Percentiles rank a stretch among this genome's conserved stretches.
Evolutionary conservation across 345 rosid genomes (phyloP).

Genomic region (Syzygium aqueum): DNA sequence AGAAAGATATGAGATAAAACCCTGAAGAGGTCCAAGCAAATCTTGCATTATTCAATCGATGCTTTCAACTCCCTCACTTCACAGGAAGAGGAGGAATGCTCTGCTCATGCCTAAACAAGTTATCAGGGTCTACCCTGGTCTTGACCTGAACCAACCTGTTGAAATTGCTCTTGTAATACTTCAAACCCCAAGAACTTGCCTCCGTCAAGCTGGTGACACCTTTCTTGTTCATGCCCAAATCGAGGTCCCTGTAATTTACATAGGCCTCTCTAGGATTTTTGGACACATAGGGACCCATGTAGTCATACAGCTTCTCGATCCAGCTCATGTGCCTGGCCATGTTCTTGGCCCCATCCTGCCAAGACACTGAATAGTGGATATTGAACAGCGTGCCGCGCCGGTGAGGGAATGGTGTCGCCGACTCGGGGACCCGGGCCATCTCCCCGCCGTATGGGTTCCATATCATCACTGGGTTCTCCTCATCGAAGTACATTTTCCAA

Average conservation of each 20-base stretch:
- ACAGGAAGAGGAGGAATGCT: constrained; percentile 18
- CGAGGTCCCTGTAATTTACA: constrained; percentile 12
- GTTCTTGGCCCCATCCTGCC: constrained; percentile 21
- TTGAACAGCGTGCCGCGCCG: constrained; percentile 39
- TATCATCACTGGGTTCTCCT: constrained; percentile 47
- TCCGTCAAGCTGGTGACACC: background rate
- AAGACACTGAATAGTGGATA: constrained; percentile 27
- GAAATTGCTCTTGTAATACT: constrained; percentile 11
- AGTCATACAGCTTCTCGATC: constrained; percentile 16
- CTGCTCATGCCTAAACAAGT: constrained; percentile 23
- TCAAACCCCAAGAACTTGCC: constrained; percentile 13
- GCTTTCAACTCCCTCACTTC: background rate
- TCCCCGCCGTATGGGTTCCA: constrained; percentile 76
- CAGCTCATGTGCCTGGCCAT: constrained; percentile 12
- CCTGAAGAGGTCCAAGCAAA: background rate
- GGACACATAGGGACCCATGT: constrained; percentile 19
- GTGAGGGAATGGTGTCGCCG: constrained; percentile 51
- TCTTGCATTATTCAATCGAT: background rate
- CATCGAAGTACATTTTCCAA: constrained; percentile 32
- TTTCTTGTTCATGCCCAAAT: background rate
- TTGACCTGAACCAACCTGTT: constrained; percentile 17
- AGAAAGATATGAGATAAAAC: background rate
- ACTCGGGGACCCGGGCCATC: constrained; percentile 29
- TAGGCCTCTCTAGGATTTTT: constrained; percentile 20
- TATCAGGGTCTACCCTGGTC: constrained; percentile 17